Evolutionary conservation across 352 stramenopile genomes (phyloP).

Genomic region (Blastocystis sp.): DNA sequence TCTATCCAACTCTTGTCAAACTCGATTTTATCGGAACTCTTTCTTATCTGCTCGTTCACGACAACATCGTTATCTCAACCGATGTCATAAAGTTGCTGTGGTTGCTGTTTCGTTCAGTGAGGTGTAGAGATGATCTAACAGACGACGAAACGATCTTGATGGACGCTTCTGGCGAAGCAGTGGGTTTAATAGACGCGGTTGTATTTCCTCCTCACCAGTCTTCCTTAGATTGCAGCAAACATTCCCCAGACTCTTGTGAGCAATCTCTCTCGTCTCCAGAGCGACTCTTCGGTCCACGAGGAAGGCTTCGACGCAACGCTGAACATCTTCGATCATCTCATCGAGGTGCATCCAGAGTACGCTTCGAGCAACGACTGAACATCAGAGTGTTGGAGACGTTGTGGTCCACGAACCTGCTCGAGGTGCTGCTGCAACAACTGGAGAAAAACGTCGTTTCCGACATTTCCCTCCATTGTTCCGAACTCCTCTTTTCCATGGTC

Average conservation of each 20-base stretch:
- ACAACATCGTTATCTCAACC: slow-evolving; percentile 33
- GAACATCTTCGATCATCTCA: background rate
- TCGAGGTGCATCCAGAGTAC: background rate
- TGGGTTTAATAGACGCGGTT: background rate
- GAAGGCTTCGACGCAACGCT: background rate
- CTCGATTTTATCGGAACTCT: slow-evolving; percentile 21
- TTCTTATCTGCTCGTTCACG: slow-evolving; percentile 5
- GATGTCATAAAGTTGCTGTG: slow-evolving; percentile 1
- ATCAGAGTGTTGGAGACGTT: background rate
- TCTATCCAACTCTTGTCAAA: slow-evolving; percentile 40
- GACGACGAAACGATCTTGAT: slow-evolving; percentile 17
- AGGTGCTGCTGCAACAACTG: background rate
- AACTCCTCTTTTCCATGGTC: background rate
- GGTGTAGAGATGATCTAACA: background rate
- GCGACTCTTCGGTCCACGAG: background rate
- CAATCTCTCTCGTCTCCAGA: background rate
- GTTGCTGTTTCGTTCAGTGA: background rate
- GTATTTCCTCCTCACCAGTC: background rate
- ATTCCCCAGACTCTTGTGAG: slow-evolving; percentile 27
- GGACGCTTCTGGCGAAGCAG: background rate
- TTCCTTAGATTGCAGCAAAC: background rate
- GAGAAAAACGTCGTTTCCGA: background rate
- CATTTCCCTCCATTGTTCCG: background rate
- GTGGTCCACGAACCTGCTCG: background rate
- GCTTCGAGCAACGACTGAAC: background rate